Evolutionary conservation across 306 rosid genomes (phyloP).

Genomic region (Prunus davidiana): DNA sequence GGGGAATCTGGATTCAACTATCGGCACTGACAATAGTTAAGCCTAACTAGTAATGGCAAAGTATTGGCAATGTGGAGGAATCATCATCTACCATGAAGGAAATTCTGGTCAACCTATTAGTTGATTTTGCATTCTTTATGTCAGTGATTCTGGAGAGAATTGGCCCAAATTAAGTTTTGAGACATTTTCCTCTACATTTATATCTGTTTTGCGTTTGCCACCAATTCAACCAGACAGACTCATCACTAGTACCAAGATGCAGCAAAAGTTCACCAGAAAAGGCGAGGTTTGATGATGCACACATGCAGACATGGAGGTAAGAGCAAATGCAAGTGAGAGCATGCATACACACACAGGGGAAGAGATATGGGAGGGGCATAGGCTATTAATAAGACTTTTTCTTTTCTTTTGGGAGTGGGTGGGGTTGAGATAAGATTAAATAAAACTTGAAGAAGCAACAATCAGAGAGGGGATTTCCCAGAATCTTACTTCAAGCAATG

Average conservation of each 20-base stretch:
- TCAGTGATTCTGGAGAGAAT: not conserved
- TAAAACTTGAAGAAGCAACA: not conserved
- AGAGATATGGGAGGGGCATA: not conserved
- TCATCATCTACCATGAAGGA: not conserved
- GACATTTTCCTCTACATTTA: not conserved
- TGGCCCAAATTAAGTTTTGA: not conserved
- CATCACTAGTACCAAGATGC: not conserved
- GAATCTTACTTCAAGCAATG: slow-evolving; percentile 67
- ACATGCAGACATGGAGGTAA: not conserved
- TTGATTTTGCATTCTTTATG: not conserved
- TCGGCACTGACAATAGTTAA: not conserved
- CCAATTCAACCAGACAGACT: not conserved
- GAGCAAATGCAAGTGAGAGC: not conserved
- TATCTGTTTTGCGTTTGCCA: not conserved
- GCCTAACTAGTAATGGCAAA: not conserved
- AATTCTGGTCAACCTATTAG: not conserved
- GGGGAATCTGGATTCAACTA: not conserved
- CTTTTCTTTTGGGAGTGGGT: not conserved
- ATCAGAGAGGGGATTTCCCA: slow-evolving; percentile 6
- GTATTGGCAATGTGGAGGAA: not conserved
- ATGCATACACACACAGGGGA: not conserved
- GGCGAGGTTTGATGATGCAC: not conserved
- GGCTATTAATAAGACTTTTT: not conserved
- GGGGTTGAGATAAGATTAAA: not conserved
- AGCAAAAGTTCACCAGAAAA: not conserved